phyloP scores from a whole-genome alignment of 2,329 filamentous ascomycete genomes.

The Hymenoscyphus fraxineus region DNA sequence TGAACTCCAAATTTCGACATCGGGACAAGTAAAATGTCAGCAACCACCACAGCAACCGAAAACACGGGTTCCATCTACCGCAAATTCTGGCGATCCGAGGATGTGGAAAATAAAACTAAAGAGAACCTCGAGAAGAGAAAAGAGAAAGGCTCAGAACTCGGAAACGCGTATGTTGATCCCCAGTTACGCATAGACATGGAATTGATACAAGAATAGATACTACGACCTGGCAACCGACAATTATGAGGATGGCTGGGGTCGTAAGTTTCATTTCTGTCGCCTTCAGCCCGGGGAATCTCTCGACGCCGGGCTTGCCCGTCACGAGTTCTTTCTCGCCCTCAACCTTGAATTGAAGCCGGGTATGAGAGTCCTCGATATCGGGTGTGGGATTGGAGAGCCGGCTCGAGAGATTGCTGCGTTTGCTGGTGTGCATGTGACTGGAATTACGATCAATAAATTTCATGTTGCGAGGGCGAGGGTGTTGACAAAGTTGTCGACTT shows the following conservation, averaged over 20 bases:
- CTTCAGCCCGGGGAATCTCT: slow-evolving; percentile 3
- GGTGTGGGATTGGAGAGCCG: slow-evolving; percentile 5
- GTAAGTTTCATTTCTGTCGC: slow-evolving; percentile 10
- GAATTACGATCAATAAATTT: slow-evolving; percentile 5
- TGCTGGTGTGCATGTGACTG: slow-evolving; percentile 4
- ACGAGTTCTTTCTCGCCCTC: slow-evolving; percentile 8
- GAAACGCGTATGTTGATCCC: neutral
- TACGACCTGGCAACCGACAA: slow-evolving; percentile 9
- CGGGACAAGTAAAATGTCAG: neutral
- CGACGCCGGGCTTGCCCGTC: slow-evolving; percentile 6
- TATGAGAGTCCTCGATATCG: slow-evolving; percentile 7
- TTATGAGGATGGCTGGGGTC: slow-evolving; percentile 10
- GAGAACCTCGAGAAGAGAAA: neutral
- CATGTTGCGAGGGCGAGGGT: neutral
- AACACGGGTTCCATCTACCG: neutral
- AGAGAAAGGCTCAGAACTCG: neutral
- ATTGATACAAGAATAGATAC: neutral
- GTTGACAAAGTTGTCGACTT: neutral
- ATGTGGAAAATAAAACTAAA: neutral
- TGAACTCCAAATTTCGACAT: neutral
- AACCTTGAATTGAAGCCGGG: slow-evolving; percentile 4
- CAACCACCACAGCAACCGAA: neutral
- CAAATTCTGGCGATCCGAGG: neutral
- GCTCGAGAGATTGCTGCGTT: slow-evolving; percentile 2
- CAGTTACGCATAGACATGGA: neutral